Percentiles rank a stretch among this genome's conserved stretches.
Evolutionary conservation across 805 yeast species (phyloP).

Genomic region (Teunomyces funiuensis): DNA sequence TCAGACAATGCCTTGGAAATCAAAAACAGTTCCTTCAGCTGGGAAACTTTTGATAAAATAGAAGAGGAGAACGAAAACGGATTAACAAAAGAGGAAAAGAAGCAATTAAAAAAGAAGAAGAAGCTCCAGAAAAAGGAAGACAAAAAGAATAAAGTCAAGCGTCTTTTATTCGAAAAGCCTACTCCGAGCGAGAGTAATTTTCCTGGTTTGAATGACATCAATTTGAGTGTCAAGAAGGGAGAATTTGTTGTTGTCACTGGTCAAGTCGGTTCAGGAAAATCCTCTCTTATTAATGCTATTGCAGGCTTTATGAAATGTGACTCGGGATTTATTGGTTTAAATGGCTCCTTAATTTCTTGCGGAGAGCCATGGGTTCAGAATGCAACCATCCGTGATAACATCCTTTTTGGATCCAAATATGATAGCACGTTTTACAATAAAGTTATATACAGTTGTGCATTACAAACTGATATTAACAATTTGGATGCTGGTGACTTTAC

Average conservation of each 20-base stretch:
- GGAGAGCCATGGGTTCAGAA: conserved; percentile 41
- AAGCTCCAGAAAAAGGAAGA: background rate
- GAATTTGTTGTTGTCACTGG: conserved; percentile 40
- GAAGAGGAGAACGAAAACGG: conserved; percentile 5
- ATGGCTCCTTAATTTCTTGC: conserved; percentile 29
- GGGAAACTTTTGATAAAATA: conserved; percentile 22
- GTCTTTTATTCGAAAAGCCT: background rate
- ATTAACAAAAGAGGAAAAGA: background rate
- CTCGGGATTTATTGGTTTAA: conserved; percentile 22
- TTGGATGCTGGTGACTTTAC: conserved; percentile 22
- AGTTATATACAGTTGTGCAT: conserved; percentile 17
- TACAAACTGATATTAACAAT: background rate
- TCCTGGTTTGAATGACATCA: conserved; percentile 20
- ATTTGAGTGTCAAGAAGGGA: conserved; percentile 27
- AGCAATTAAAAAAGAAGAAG: background rate
- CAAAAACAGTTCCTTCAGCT: conserved; percentile 25
- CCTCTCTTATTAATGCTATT: conserved; percentile 36
- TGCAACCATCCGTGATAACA: conserved; percentile 33
- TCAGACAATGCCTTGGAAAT: conserved; percentile 18
- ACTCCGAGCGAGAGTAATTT: background rate
- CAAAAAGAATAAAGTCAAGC: background rate
- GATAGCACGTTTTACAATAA: conserved; percentile 24
- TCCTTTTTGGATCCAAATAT: conserved; percentile 26
- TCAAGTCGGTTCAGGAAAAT: conserved; percentile 36
- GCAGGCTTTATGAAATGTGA: conserved; percentile 35